Conservation (phyloP, 495 filamentous ascomycete species). For the Neurospora sp. region DNA sequence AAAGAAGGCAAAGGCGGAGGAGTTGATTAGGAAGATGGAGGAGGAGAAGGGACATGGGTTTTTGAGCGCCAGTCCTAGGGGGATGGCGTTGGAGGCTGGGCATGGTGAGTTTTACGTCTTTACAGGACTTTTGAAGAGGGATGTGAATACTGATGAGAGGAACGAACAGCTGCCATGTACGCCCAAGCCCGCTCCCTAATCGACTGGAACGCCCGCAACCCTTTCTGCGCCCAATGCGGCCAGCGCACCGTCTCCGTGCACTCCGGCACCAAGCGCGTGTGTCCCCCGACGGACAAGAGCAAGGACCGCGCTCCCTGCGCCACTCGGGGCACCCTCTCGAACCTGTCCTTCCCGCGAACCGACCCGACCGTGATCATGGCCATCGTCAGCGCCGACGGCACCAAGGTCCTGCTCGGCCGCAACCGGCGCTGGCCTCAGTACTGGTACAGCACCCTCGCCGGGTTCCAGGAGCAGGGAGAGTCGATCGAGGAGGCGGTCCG, state of each 20-base stretch:
- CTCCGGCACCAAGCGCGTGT: constrained; percentile 82
- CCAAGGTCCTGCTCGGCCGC: constrained; percentile 73
- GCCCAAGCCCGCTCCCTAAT: constrained; percentile 82
- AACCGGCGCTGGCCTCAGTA: constrained; percentile 70
- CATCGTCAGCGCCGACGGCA: constrained; percentile 63
- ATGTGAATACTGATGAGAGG: background rate
- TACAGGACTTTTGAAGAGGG: background rate
- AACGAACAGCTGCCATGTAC: constrained; percentile 64
- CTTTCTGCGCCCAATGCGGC: constrained; percentile 84
- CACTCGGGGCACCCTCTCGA: constrained; percentile 66
- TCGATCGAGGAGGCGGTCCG: constrained; percentile 91
- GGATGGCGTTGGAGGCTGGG: constrained; percentile 30
- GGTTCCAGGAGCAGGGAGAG: constrained; percentile 93
- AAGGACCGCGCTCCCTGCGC: constrained; percentile 57
- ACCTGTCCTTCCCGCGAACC: constrained; percentile 85
- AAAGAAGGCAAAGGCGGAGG: constrained; percentile 37
- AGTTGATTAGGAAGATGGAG: constrained; percentile 24
- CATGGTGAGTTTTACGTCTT: constrained; percentile 24
- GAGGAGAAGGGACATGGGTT: constrained; percentile 19
- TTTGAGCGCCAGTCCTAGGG: constrained; percentile 17
- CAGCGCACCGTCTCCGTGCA: constrained; percentile 75
- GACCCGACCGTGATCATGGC: constrained; percentile 96
- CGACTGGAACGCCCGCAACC: constrained; percentile 93
- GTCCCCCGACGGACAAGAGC: constrained; percentile 66
- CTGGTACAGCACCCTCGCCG: constrained; percentile 87